Evolutionary conservation across 305 asterid genomes (phyloP), one percentile per base, ranked within the genome.

Genomic region (Fraxinus xanthoxyloides): DNA sequence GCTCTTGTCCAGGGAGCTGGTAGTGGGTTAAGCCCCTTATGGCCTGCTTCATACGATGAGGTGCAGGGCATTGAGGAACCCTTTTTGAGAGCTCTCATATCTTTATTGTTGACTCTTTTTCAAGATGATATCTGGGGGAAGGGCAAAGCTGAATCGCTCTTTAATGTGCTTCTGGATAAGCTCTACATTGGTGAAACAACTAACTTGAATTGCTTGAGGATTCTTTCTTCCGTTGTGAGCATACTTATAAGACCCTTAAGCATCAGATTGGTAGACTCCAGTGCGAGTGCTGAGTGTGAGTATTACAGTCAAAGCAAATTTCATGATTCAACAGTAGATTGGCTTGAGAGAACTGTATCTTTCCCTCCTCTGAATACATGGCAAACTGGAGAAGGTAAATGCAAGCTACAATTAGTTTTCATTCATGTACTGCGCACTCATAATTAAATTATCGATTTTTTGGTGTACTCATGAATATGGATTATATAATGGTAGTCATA

Each of bases 331-430:
- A 87, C 94, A 43, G 81, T 89, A 79, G 94, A 88, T 82, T 97
- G 99, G 99, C 91, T 93, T 83, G 89, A 85, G 91, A 91, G 84
- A 88, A 83, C 90, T 72, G 76, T 78, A 75, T 85, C 88, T 65
- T 97, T 92, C 81, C 98, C 98, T 80, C 94, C 98, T 30, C 88
- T 97, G 54, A 87, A 86, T 90, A 79, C 93, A 80, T 97, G 98
- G 97, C 84, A 89, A 72, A 84, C 92, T 80, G 95, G 93, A 85
- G 95, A 97, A 92, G 99, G 98, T 97, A 91, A 77, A 40, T 30
- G 26, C 46, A 70, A 24, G 82, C 70, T 43, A 12, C 1, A 32
- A 65, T 76, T 82, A 30, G 77, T 77, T n/a, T 26, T 77, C 13
- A 21, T 59, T 59, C 28, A 59, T 59, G 1, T 59, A 21, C 69